Evolutionary conservation across 768 basidiomycete species (phyloP), one percentile per base, ranked within the genome.

Genomic region (Termitomyces sp.): DNA sequence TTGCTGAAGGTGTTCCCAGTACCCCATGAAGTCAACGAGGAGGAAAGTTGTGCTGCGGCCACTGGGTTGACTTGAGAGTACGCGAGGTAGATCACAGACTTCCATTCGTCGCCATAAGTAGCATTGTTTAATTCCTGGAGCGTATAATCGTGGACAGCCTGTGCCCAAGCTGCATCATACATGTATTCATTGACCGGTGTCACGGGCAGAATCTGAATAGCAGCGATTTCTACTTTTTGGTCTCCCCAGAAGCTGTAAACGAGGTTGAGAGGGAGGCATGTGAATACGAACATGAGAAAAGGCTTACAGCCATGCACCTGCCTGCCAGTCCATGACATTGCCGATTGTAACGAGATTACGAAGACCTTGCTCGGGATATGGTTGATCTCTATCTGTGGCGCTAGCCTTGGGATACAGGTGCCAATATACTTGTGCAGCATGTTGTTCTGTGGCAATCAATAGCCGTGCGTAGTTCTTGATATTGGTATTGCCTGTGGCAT

Each of bases 231-330:
- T 11, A 68, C 62, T 32, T 67, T 68, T 47, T 72, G 65, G 27
- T 59, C 61, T 0, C 72, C 72, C 72, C 72, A 73, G 57, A 71
- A 73, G 45, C 68, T 71, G 43, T 0, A 42, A 47, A 29, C 9
- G 8, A 32, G 25, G 21, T 41, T 68, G 4, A 67, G 27, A 34
- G n/a, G 19, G 19, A 27, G 6, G 3, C 19, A 29, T 17, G 31
- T n/a, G 10, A 54, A 10, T 23, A n/a, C 43, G 8, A 17, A 35
- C 23, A n/a, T 34, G 45, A 16, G 29, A 5, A 45, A 37, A 12
- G 5, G 63, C 70, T 62, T 60, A 73, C 72, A 70, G 64, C 72
- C 72, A 73, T 19, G 72, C 70, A 7, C 72, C 72, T 4, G 71
- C 57, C 55, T 73, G 71, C 52, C 62, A 73, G 60, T 73, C 71